These are phyloP conservation scores for Gleditsia sinensis DNA, from an alignment of 306 rosid genomes.

Conservation along the genomic window DNA sequence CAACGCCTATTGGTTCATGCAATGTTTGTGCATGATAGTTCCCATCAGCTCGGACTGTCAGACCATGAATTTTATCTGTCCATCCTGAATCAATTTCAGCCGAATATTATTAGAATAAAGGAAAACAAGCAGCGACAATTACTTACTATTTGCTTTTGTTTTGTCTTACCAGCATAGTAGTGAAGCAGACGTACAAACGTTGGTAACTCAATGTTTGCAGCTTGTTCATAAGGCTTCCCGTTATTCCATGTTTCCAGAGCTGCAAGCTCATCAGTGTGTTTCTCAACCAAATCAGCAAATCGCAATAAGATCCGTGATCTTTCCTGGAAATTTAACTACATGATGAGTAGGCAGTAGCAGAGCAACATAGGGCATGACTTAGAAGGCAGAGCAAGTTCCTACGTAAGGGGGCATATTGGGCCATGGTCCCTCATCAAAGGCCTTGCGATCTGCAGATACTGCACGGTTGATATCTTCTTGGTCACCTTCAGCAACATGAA, in stretches of 20 bases:
- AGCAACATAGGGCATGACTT: no score
- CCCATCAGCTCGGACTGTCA: conserved; percentile 71
- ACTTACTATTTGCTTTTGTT: background rate
- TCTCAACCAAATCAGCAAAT: conserved; percentile 72
- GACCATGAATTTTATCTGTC: conserved; percentile 78
- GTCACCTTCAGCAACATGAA: conserved; percentile 69
- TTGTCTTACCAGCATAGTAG: conserved; percentile 60
- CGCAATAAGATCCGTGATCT: conserved; percentile 57
- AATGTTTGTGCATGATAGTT: conserved; percentile 56
- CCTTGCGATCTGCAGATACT: conserved; percentile 68
- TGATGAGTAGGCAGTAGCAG: no score
- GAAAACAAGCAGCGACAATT: no score
- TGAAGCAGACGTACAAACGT: conserved; percentile 47
- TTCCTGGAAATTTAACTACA: no score
- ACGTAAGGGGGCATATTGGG: conserved; percentile 71
- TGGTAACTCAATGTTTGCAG: conserved; percentile 49
- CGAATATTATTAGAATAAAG: no score
- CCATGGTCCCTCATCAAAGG: conserved; percentile 83
- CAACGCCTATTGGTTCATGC: conserved; percentile 80
- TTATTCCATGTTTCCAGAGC: conserved; percentile 66
- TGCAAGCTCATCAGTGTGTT: conserved; percentile 59
- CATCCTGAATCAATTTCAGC: conserved; percentile 45
- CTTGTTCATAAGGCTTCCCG: conserved; percentile 65
- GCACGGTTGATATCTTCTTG: conserved; percentile 61
- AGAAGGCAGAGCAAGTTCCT: background rate